Conservation (phyloP, 768 basidiomycete genomes). For the Pholiota conissans region DNA sequence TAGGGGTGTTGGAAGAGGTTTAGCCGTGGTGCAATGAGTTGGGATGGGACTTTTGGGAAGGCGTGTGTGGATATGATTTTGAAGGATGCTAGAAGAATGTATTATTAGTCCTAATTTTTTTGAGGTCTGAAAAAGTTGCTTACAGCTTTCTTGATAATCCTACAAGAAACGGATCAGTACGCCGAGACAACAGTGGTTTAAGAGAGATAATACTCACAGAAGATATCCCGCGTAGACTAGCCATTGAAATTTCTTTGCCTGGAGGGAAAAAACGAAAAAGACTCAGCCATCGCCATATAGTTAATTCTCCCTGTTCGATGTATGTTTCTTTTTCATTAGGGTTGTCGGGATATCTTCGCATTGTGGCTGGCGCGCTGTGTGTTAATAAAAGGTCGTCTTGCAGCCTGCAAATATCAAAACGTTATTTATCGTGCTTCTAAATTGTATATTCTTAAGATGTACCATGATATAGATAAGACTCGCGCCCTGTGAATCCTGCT, state of each 20-base stretch:
- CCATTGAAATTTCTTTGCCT: slow-evolving; percentile 26
- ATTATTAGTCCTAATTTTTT: not conserved
- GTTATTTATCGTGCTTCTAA: not conserved
- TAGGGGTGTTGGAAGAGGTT: slow-evolving; percentile 42
- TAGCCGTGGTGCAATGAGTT: slow-evolving; percentile 34
- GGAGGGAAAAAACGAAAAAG: slow-evolving; percentile 65
- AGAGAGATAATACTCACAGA: too few relatives aligned
- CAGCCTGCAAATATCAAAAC: slow-evolving; percentile 44
- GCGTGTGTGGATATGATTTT: slow-evolving; percentile 53
- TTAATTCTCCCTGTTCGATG: slow-evolving; percentile 49
- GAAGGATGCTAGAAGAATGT: slow-evolving; percentile 54
- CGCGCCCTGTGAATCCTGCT: slow-evolving; percentile 64
- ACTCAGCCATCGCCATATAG: slow-evolving; percentile 70
- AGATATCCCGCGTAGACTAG: slow-evolving; percentile 54
- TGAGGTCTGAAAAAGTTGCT: slow-evolving; percentile 19
- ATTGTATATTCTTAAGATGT: slow-evolving; percentile 5
- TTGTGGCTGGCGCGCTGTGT: slow-evolving; percentile 53
- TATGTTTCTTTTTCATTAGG: slow-evolving; percentile 26
- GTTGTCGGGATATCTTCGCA: slow-evolving; percentile 30
- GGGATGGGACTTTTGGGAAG: slow-evolving; percentile 38
- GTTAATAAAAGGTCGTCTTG: slow-evolving; percentile 52
- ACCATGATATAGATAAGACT: slow-evolving; percentile 68
- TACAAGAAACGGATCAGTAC: slow-evolving; percentile 21
- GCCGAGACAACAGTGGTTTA: not conserved
- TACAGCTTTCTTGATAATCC: slow-evolving; percentile 81